Evolutionary conservation across 306 rosid species (phyloP).

Genomic region (Rosa rugosa): DNA sequence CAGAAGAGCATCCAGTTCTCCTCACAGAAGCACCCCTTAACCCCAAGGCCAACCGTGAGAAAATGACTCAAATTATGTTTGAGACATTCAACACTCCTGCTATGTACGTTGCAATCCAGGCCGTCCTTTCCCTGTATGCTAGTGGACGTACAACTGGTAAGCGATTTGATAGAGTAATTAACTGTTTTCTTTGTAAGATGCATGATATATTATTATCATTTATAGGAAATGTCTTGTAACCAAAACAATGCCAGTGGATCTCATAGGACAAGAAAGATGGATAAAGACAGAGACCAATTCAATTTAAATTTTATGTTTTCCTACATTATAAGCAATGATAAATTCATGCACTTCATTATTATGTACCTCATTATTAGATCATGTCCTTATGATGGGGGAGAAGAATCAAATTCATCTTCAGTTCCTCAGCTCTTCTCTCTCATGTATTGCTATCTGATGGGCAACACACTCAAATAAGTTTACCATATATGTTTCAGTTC

Average conservation of each 20-base stretch:
- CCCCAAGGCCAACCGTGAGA: slow-evolving; percentile 96
- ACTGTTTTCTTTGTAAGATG: not conserved
- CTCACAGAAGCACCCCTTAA: slow-evolving; percentile 97
- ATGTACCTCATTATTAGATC: not conserved
- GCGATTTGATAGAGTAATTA: slow-evolving; percentile 13
- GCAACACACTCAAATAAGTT: not conserved
- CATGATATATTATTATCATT: not conserved
- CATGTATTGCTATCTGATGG: slow-evolving; percentile 3
- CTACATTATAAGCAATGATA: not conserved
- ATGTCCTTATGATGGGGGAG: not conserved
- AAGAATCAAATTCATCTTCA: slow-evolving; percentile 2
- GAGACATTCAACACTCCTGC: slow-evolving; percentile 97
- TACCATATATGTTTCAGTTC: not conserved
- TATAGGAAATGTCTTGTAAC: not conserved
- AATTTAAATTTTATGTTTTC: not conserved
- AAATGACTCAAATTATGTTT: slow-evolving; percentile 96
- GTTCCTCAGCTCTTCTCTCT: not conserved
- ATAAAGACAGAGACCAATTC: no score
- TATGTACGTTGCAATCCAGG: slow-evolving; percentile 95
- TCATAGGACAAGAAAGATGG: not conserved
- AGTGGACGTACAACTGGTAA: slow-evolving; percentile 98
- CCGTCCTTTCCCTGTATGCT: slow-evolving; percentile 95
- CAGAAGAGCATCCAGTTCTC: slow-evolving; percentile 96
- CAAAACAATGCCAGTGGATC: not conserved
- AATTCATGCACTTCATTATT: not conserved